Percentiles rank a stretch among this genome's conserved stretches.
These are phyloP conservation scores for Botrytis byssoidea DNA, from an alignment of 2,329 filamentous ascomycete genomes.

Conservation along the genomic window DNA sequence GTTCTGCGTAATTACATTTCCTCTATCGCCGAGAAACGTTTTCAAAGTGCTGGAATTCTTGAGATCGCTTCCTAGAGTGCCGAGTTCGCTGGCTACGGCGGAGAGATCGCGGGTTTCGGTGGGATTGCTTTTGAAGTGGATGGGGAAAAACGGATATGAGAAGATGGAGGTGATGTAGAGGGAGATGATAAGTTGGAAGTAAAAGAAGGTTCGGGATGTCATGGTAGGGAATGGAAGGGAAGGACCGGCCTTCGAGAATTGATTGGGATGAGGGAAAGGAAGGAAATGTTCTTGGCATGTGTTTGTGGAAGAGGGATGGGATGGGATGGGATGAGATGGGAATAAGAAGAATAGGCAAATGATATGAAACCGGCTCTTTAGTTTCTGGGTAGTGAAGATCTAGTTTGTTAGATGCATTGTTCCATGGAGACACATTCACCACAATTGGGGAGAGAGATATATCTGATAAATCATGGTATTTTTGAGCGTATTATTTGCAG, in stretches of 20 bases:
- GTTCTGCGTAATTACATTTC: slow-evolving; percentile 18
- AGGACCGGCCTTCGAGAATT: slow-evolving; percentile 1
- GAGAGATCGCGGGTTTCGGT: neutral
- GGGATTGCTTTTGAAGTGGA: too few species aligned
- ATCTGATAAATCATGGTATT: neutral
- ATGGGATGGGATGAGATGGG: neutral
- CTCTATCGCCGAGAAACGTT: neutral
- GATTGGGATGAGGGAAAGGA: neutral
- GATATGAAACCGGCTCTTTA: too few species aligned
- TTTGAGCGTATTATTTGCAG: neutral
- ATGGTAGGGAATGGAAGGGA: neutral
- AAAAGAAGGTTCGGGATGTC: neutral
- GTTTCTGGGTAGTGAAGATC: neutral
- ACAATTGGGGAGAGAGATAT: neutral
- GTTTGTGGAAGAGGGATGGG: neutral
- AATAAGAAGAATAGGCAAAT: neutral
- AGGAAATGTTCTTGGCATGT: neutral
- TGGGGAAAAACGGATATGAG: neutral
- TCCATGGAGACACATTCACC: neutral
- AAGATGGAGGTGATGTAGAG: neutral
- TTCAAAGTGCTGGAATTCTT: neutral
- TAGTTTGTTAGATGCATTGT: slow-evolving; percentile 3
- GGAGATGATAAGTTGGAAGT: neutral
- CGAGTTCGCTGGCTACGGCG: slow-evolving; percentile 3
- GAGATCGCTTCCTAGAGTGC: slow-evolving; percentile 12